These are phyloP conservation scores for Puccinia sorghi DNA, from an alignment of 1,284 basidiomycete genomes.

Conservation along the genomic window DNA sequence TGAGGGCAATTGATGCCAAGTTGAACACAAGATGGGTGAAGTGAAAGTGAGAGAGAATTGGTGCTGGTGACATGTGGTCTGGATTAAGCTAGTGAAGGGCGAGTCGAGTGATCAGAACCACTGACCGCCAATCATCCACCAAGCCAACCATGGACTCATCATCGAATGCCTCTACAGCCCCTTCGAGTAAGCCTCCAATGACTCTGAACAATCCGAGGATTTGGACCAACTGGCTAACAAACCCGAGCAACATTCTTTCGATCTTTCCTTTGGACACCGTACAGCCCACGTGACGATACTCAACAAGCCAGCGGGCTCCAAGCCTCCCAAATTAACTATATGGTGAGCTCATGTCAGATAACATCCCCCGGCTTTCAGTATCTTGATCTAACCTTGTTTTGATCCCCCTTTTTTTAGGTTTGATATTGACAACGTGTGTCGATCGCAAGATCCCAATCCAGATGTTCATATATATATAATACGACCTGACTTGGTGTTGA, in stretches of 20 bases:
- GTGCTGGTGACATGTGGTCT: too few species aligned
- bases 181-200: too few species aligned
- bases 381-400: not conserved
- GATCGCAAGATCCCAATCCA: not conserved
- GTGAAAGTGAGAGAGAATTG: too few species aligned
- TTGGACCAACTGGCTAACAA: not conserved
- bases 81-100: too few species aligned
- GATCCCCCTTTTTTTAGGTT: constrained; percentile 16
- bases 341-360: constrained; percentile 1
- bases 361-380: too few species aligned
- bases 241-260: not conserved
- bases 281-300: constrained; percentile 29
- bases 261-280: not conserved
- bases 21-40: too few species aligned
- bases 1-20: too few species aligned
- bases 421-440: constrained; percentile 47
- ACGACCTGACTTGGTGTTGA: not conserved
- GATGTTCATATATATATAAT: not conserved
- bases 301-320: constrained; percentile 10
- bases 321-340: constrained; percentile 28
- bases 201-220: too few species aligned
- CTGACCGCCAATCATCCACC: too few species aligned
- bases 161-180: too few species aligned
- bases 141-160: too few species aligned
- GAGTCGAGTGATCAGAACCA: too few species aligned